Evolutionary conservation across 768 basidiomycete species (phyloP).

Genomic region (Mycena latifolia): DNA sequence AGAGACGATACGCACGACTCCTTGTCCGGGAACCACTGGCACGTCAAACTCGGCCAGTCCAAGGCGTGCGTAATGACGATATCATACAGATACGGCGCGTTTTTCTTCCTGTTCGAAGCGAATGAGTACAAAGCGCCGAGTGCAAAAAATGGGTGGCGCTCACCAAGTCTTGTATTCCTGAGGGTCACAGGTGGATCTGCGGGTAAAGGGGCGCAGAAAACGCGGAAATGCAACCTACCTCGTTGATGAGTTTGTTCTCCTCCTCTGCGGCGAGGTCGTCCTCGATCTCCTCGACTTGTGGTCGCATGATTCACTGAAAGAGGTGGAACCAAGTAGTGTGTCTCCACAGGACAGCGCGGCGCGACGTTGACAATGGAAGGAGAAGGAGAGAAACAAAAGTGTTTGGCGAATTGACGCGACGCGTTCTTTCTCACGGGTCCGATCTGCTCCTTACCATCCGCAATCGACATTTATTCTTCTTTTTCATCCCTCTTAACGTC

Average conservation of each 20-base stretch:
- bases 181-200: conserved; percentile 1
- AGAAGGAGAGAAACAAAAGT: not conserved
- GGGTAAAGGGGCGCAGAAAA: not conserved
- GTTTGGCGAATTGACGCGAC: not conserved
- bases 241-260: conserved; percentile 90
- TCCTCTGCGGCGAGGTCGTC: conserved; percentile 88
- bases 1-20: conserved; percentile 74
- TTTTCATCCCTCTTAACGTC: no score
- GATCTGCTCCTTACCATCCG: no score
- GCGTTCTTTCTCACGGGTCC: not conserved
- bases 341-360: not conserved
- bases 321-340: not conserved
- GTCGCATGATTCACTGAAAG: conserved; percentile 51
- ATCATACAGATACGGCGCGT: conserved; percentile 98
- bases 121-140: conserved; percentile 9
- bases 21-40: conserved; percentile 99
- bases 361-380: not conserved
- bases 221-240: conserved; percentile 60
- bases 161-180: conserved; percentile 92
- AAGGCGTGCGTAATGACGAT: conserved; percentile 97
- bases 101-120: conserved; percentile 81
- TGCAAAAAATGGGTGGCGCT: conserved; percentile 17
- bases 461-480: no score
- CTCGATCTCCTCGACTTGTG: conserved; percentile 76
- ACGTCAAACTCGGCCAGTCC: conserved; percentile 98